These are phyloP conservation scores for Agrocybe praecox DNA, from an alignment of 768 basidiomycete genomes.

Conservation along the genomic window DNA sequence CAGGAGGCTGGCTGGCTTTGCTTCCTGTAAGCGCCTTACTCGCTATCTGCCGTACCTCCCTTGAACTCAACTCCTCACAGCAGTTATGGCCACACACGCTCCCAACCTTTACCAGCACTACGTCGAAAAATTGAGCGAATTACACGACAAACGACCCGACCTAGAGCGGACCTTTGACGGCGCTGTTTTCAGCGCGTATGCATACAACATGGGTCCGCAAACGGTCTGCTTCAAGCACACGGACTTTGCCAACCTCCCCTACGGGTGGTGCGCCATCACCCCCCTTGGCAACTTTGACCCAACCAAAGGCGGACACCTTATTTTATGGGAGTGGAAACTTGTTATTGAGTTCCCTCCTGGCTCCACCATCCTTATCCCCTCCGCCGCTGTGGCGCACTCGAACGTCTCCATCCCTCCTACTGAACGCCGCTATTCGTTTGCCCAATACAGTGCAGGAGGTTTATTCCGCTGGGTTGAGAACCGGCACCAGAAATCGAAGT, in stretches of 20 bases:
- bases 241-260: constrained; percentile 7
- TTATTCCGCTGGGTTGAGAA: constrained; percentile 5
- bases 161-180: neutral
- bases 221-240: constrained; percentile 2
- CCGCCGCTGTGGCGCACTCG: constrained; percentile 3
- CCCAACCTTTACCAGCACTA: constrained; percentile 5
- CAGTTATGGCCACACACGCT: neutral
- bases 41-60: too few species aligned
- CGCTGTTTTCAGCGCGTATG: neutral
- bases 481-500: neutral
- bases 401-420: neutral
- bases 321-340: constrained; percentile 2
- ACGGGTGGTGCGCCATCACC: constrained; percentile 6
- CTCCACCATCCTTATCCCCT: constrained; percentile 4
- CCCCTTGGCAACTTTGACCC: constrained; percentile 3
- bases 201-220: constrained; percentile 3
- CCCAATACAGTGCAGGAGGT: constrained; percentile 5
- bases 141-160: neutral
- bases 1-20: constrained; percentile 4
- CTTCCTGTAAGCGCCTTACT: neutral
- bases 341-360: constrained; percentile 9
- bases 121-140: neutral
- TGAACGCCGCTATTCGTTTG: constrained; percentile 6
- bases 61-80: neutral
- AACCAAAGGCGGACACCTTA: neutral